phyloP scores from a whole-genome alignment of 139 green algal genomes.

The Chlamydomonas asymmetrica region DNA sequence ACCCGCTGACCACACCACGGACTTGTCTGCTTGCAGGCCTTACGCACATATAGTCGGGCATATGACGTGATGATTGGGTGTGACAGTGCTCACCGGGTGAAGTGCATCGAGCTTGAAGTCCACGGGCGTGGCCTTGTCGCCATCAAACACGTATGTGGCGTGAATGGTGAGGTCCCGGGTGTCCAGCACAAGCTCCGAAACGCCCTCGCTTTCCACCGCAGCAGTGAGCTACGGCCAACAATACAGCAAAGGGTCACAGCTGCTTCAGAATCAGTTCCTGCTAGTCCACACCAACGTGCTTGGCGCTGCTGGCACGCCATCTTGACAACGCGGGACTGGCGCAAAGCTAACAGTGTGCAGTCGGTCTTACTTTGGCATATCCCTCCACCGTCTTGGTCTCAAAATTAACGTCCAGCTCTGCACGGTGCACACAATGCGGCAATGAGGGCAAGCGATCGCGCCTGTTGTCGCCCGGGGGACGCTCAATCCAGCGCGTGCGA shows the following conservation, averaged over 20 bases:
- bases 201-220: constrained; percentile 1
- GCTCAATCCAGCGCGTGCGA: background rate
- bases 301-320: background rate
- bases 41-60: background rate
- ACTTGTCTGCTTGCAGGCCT: background rate
- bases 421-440: background rate
- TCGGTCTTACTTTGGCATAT: constrained; percentile 32
- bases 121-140: background rate
- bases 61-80: background rate
- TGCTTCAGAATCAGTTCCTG: background rate
- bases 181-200: constrained; percentile 60
- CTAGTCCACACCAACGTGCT: background rate
- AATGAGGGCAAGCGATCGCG: background rate
- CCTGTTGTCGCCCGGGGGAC: background rate
- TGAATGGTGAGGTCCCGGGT: constrained; percentile 55
- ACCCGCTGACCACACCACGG: background rate
- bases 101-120: constrained; percentile 26
- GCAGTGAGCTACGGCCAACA: constrained; percentile 21
- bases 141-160: background rate
- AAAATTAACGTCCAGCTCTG: constrained; percentile 57
- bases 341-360: background rate
- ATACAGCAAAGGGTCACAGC: background rate
- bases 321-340: no score
- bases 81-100: constrained; percentile 21
- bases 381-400: constrained; percentile 44